These are phyloP conservation scores for Nothomitra cinnamomea DNA, from an alignment of 2,329 filamentous ascomycete genomes.

Conservation along the genomic window DNA sequence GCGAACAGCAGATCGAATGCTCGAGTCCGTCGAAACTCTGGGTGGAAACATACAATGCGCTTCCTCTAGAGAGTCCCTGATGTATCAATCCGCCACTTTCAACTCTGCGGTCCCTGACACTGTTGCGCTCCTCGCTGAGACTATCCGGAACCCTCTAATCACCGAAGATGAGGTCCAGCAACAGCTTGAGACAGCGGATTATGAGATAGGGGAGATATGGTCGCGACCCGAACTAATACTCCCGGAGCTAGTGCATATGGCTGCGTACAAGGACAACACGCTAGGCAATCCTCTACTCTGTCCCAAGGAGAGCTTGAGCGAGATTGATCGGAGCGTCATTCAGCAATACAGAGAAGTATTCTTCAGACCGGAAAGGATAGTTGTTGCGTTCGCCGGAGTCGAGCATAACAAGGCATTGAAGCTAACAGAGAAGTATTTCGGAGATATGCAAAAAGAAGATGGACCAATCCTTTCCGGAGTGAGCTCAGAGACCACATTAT, in stretches of 20 bases:
- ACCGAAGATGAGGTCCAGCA: slow-evolving; percentile 73
- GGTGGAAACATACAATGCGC: slow-evolving; percentile 96
- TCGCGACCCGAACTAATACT: slow-evolving; percentile 90
- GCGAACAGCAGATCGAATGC: slow-evolving; percentile 64
- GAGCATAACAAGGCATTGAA: slow-evolving; percentile 63
- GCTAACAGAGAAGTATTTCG: slow-evolving; percentile 73
- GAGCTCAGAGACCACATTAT: slow-evolving; percentile 38
- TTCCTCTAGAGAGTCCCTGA: slow-evolving; percentile 84
- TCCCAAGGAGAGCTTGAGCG: slow-evolving; percentile 60
- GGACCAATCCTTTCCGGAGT: slow-evolving; percentile 34
- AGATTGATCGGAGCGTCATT: slow-evolving; percentile 59
- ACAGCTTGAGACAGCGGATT: slow-evolving; percentile 81
- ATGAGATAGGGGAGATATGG: slow-evolving; percentile 97
- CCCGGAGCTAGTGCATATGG: slow-evolving; percentile 87
- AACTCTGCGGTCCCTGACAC: slow-evolving; percentile 78
- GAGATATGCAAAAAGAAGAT: slow-evolving; percentile 55
- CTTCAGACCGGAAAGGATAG: slow-evolving; percentile 78
- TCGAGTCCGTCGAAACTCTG: slow-evolving; percentile 71
- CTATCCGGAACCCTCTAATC: slow-evolving; percentile 70
- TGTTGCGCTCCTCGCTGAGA: slow-evolving; percentile 75
- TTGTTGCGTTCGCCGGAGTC: slow-evolving; percentile 88
- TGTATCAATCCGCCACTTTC: slow-evolving; percentile 98
- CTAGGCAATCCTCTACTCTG: slow-evolving; percentile 86
- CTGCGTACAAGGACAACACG: slow-evolving; percentile 91
- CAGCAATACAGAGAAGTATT: slow-evolving; percentile 67